Base-by-base conservation (phyloP, 1,284 basidiomycete species). In the Puccinia horiana region DNA sequence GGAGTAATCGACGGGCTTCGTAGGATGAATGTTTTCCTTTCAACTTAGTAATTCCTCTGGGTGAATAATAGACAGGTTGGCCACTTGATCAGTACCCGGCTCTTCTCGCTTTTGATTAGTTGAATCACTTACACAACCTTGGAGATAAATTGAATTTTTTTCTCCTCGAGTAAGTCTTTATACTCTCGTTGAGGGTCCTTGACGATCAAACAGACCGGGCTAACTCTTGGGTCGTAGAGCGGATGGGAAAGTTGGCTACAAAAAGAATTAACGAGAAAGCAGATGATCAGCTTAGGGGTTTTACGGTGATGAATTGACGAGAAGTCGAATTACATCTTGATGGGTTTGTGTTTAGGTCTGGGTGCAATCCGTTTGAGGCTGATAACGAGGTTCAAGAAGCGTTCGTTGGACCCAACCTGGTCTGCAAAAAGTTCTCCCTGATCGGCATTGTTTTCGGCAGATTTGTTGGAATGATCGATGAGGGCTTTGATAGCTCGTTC, bases 111-210 rank as follows among this genome's bases (percentile, higher is more conserved):
- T 40, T 32, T 49, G 26, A 65, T 1, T 32, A 20, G 32, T 63
- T 72, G 23, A 26, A 44, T 32, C 23, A 65, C 79, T 52, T 81
- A 81, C 79, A 99, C 94, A n/a, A 99, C 95, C 37, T 96, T 90
- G 56, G 91, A 91, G 85, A 99, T 92, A 84, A 96, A 96, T 84
- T 92, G 93, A 89, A 99, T 92, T 72, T 91, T 90, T 78, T 93
- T 89, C 72, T 89, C 88, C 76, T 91, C 91, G 35, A 99, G 89
- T 26, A 97, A 90, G 87, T 97, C 94, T 88, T 98, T 98, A 90
- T 97, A 98, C 86, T 95, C 90, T 79, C 96, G 89, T 86, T 98
- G 96, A 11, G 97, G 96, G 87, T 97, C 94, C 88, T 98, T 98
- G 76, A 93, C 93, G 87, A 99, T 92, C 77, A 99, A 89, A 87